Percentiles rank a stretch among this genome's conserved stretches.
phyloP scores from a whole-genome alignment of 1,139 yeast species.

The Yamadazyma pseudoaaseri region DNA sequence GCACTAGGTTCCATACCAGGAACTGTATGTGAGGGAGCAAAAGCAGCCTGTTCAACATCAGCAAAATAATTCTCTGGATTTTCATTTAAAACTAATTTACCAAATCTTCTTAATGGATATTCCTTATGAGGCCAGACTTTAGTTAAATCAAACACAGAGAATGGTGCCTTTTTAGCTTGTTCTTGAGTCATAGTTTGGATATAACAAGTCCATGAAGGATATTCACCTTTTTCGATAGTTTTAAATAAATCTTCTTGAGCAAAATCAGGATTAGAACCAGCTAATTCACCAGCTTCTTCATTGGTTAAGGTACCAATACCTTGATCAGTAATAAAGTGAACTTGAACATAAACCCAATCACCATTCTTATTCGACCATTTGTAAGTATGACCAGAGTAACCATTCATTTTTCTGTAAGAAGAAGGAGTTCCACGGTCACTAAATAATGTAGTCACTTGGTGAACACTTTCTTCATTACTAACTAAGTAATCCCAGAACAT shows the following conservation, averaged over 20 bases:
- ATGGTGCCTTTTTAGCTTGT: constrained; percentile 52
- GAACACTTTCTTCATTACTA: constrained; percentile 55
- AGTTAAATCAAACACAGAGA: constrained; percentile 62
- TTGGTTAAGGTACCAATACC: constrained; percentile 49
- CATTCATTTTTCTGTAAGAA: constrained; percentile 57
- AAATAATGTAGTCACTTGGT: constrained; percentile 56
- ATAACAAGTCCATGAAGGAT: constrained; percentile 58
- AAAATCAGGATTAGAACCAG: constrained; percentile 58
- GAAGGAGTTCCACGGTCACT: constrained; percentile 64
- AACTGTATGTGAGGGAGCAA: constrained; percentile 74
- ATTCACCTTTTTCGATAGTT: constrained; percentile 48
- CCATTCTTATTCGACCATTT: constrained; percentile 60
- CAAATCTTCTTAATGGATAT: constrained; percentile 66
- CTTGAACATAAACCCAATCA: constrained; percentile 59
- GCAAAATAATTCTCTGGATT: constrained; percentile 72
- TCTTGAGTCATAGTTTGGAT: constrained; percentile 61
- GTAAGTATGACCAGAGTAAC: constrained; percentile 64
- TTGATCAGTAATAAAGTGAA: constrained; percentile 54
- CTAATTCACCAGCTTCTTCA: constrained; percentile 52
- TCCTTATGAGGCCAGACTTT: constrained; percentile 74
- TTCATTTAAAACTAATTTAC: constrained; percentile 58
- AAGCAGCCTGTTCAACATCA: constrained; percentile 73
- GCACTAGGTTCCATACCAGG: constrained; percentile 78
- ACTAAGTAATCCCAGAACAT: constrained; percentile 63
- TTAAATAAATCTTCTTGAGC: constrained; percentile 56